Evolutionary conservation across 306 rosid genomes (phyloP).

Genomic region (Sechiopsis laciniata): DNA sequence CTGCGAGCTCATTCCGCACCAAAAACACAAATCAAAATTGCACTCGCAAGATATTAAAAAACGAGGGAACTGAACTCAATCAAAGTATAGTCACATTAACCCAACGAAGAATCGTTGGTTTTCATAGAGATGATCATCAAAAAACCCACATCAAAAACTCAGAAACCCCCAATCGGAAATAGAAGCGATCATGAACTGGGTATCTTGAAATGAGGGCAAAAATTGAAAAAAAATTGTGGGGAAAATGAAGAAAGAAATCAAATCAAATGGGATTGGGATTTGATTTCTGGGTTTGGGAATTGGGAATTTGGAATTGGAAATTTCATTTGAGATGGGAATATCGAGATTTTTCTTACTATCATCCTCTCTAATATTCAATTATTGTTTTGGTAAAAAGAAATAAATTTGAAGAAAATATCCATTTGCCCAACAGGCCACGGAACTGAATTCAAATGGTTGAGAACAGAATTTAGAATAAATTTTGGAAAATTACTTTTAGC

Average conservation of each 20-base stretch:
- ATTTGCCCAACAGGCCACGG: background rate
- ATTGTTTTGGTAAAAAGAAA: background rate
- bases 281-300: background rate
- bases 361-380: background rate
- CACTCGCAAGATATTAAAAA: background rate
- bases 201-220: constrained; percentile 12
- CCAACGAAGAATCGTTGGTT: background rate
- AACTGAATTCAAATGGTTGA: constrained; percentile 3
- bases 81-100: constrained; percentile 27
- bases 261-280: background rate
- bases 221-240: constrained; percentile 4
- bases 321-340: constrained; percentile 3
- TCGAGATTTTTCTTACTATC: constrained; percentile 11
- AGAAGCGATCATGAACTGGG: constrained; percentile 8
- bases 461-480: background rate
- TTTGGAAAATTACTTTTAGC: background rate
- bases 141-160: constrained; percentile 1
- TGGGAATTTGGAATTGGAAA: background rate
- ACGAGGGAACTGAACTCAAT: background rate
- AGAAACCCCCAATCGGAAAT: constrained; percentile 17
- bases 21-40: constrained; percentile 12
- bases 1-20: constrained; percentile 44
- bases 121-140: constrained; percentile 19
- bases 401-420: background rate
- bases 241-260: background rate